Percentiles rank a stretch among this genome's conserved stretches.
Evolutionary conservation across 306 rosid genomes (phyloP).

Genomic region (Rosa multiflora): DNA sequence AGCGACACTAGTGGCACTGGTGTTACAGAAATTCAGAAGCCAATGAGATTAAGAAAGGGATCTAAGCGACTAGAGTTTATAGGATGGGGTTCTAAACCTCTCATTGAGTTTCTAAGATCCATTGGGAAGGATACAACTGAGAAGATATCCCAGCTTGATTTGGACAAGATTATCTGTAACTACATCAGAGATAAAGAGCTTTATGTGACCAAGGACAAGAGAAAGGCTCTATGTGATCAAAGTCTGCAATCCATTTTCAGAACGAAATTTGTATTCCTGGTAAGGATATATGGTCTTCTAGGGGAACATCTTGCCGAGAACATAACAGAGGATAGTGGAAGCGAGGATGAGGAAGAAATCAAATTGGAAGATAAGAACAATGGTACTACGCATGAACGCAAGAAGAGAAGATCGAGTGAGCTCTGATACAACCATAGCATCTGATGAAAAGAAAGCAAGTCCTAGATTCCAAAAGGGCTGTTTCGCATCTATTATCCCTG

Average conservation of each 20-base stretch:
- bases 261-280: conserved; percentile 32
- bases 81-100: conserved; percentile 72
- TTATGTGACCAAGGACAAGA: conserved; percentile 27
- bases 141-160: conserved; percentile 34
- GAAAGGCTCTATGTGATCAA: conserved; percentile 51
- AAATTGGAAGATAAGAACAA: conserved; percentile 20
- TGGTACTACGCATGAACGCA: neutral
- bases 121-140: conserved; percentile 45
- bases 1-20: conserved; percentile 4
- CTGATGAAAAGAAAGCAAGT: conserved; percentile 25
- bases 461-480: conserved; percentile 15
- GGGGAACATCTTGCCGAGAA: conserved; percentile 43
- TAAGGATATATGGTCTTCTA: conserved; percentile 35
- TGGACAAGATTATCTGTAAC: conserved; percentile 33
- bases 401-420: conserved; percentile 19
- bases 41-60: conserved; percentile 22
- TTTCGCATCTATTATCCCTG: conserved; percentile 8
- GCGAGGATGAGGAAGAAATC: conserved; percentile 13
- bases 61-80: conserved; percentile 23
- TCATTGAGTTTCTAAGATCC: conserved; percentile 56
- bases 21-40: conserved; percentile 10
- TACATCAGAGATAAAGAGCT: conserved; percentile 61
- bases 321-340: conserved; percentile 12
- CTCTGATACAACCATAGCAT: conserved; percentile 11
- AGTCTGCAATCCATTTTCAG: conserved; percentile 47